Evolutionary conservation across 2,329 filamentous ascomycete genomes (phyloP).

Genomic region (Tolypocladium endophyticum): DNA sequence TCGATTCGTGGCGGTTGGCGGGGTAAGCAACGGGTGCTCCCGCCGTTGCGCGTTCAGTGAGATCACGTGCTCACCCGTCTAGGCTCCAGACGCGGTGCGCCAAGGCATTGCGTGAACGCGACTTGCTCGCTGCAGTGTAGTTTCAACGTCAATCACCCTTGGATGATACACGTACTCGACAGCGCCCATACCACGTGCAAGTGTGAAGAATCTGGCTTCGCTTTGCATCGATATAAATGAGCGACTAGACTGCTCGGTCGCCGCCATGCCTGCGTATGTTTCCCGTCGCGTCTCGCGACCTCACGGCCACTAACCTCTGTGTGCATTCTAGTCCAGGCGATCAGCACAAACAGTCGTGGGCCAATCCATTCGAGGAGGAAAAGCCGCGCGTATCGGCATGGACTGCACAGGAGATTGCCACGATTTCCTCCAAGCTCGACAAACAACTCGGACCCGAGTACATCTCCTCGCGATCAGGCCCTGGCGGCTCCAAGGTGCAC

Average conservation of each 20-base stretch:
- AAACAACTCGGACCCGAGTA: conserved; percentile 95
- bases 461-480: conserved; percentile 75
- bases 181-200: neutral
- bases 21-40: neutral
- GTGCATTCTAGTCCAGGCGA: conserved; percentile 48
- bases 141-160: neutral
- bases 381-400: conserved; percentile 64
- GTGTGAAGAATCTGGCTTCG: neutral
- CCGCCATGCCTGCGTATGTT: conserved; percentile 34
- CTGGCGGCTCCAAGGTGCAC: conserved; percentile 76
- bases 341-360: conserved; percentile 40
- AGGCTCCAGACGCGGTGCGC: neutral
- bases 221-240: conserved; percentile 11
- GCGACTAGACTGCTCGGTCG: conserved; percentile 7
- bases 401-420: conserved; percentile 84
- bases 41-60: neutral
- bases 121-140: neutral
- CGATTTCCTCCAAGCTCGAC: conserved; percentile 74
- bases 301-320: conserved; percentile 7
- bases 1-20: neutral
- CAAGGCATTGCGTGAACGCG: neutral
- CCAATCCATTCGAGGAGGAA: conserved; percentile 74
- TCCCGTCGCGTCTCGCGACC: conserved; percentile 4
- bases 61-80: conserved; percentile 8
- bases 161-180: neutral